Conservation (phyloP, 1,284 basidiomycete species). For the Rhodotorula glutinis region DNA sequence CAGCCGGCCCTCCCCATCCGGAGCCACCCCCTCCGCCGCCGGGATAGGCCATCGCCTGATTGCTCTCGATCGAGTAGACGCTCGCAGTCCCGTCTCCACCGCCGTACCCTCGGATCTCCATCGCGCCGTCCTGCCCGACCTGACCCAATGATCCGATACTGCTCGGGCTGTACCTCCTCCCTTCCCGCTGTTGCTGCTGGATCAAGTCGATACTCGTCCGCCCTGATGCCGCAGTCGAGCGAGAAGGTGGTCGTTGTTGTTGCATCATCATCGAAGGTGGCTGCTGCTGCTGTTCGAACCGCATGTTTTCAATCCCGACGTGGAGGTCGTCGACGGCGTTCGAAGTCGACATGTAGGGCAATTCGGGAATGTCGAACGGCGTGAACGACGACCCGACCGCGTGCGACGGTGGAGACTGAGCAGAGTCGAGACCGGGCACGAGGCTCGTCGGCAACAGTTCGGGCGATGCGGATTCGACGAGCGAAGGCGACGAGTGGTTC, state of each 20-base stretch:
- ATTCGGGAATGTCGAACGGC: conserved; percentile 24
- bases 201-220: background rate
- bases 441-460: background rate
- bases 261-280: background rate
- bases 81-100: conserved; percentile 28
- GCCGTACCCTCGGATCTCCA: conserved; percentile 31
- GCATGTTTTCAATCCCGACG: conserved; percentile 37
- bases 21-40: background rate
- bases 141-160: conserved; percentile 5
- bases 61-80: conserved; percentile 37
- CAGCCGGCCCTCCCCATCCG: background rate
- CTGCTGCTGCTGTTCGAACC: conserved; percentile 29
- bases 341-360: conserved; percentile 18
- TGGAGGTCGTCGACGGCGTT: conserved; percentile 37
- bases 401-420: background rate
- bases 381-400: background rate
- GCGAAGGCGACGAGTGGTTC: conserved; percentile 37
- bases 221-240: background rate
- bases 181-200: conserved; percentile 8
- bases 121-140: conserved; percentile 35
- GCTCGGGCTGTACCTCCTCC: conserved; percentile 10
- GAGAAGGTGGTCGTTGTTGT: background rate
- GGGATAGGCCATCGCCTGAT: background rate
- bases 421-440: conserved; percentile 1
- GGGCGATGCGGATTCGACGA: conserved; percentile 15